Conservation (phyloP, 495 filamentous ascomycete genomes). For the Neurospora sp. region DNA sequence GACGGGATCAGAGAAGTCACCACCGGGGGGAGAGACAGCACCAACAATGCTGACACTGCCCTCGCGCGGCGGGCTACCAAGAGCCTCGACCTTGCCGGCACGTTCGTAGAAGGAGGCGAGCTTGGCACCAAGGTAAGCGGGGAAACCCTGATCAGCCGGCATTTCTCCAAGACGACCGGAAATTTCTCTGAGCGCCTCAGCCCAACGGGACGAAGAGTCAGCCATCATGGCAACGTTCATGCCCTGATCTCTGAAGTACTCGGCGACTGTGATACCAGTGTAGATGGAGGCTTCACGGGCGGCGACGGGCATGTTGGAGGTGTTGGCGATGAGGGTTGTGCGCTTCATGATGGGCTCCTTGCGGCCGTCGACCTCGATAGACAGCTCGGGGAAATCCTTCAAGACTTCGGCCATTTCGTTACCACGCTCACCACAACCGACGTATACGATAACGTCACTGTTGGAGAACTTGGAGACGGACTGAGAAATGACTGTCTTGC, state of each 20-base stretch:
- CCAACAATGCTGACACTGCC: slow-evolving; percentile 97
- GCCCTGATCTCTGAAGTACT: slow-evolving; percentile 98
- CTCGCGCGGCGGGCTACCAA: slow-evolving; percentile 78
- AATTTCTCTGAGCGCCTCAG: slow-evolving; percentile 95
- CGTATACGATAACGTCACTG: slow-evolving; percentile 97
- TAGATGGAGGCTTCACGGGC: slow-evolving; percentile 99
- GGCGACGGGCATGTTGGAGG: slow-evolving; percentile 99
- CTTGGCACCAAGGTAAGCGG: slow-evolving; percentile 93
- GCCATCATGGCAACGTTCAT: slow-evolving; percentile 99
- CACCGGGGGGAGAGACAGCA: slow-evolving; percentile 92
- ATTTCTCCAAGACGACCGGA: slow-evolving; percentile 98
- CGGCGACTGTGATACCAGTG: slow-evolving; percentile 94
- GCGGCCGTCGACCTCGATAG: slow-evolving; percentile 81
- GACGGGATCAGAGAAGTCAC: slow-evolving; percentile 98
- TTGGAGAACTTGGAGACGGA: slow-evolving; percentile 99
- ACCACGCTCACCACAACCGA: slow-evolving; percentile 94
- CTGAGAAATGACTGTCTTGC: slow-evolving; percentile 98
- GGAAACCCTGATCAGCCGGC: slow-evolving; percentile 99
- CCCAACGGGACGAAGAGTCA: slow-evolving; percentile 97
- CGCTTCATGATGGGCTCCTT: slow-evolving; percentile 99
- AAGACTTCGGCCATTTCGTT: slow-evolving; percentile 99
- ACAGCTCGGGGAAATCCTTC: slow-evolving; percentile 98
- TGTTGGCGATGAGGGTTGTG: slow-evolving; percentile 96
- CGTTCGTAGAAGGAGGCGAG: slow-evolving; percentile 98
- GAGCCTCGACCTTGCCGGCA: slow-evolving; percentile 73